These are phyloP conservation scores for Paxillus ammoniavirescens DNA, from an alignment of 768 basidiomycete species.

Conservation along the genomic window DNA sequence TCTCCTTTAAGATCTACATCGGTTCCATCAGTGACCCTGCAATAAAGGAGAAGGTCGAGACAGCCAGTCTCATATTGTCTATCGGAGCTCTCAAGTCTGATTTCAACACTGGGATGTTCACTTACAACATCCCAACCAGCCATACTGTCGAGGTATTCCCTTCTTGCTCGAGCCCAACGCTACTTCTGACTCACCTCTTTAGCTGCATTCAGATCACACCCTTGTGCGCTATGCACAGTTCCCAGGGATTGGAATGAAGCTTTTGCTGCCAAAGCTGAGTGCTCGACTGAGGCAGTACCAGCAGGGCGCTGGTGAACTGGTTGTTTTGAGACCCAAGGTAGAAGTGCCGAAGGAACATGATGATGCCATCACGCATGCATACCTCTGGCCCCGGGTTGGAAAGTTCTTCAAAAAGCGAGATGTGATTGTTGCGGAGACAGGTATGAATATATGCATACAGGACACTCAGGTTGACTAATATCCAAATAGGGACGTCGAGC, in stretches of 20 bases:
- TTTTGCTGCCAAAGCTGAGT: slow-evolving; percentile 70
- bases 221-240: slow-evolving; percentile 64
- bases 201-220: slow-evolving; percentile 78
- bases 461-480: background rate
- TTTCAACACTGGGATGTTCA: slow-evolving; percentile 89
- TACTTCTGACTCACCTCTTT: slow-evolving; percentile 1
- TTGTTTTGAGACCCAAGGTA: slow-evolving; percentile 42
- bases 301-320: slow-evolving; percentile 37
- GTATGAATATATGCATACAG: slow-evolving; percentile 28
- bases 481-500: slow-evolving; percentile 58
- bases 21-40: slow-evolving; percentile 67
- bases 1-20: slow-evolving; percentile 60
- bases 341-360: slow-evolving; percentile 50
- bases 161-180: background rate
- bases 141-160: slow-evolving; percentile 59
- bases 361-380: slow-evolving; percentile 67
- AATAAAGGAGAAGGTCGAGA: slow-evolving; percentile 71
- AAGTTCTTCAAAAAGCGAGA: slow-evolving; percentile 71
- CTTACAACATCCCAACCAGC: slow-evolving; percentile 61
- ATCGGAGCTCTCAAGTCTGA: slow-evolving; percentile 71
- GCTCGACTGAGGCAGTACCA: slow-evolving; percentile 47
- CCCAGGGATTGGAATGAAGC: slow-evolving; percentile 71
- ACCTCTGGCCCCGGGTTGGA: slow-evolving; percentile 81
- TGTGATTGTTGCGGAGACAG: slow-evolving; percentile 87
- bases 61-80: slow-evolving; percentile 71